phyloP scores from a whole-genome alignment of 768 basidiomycete genomes.

The Guyanaporus albipodus region DNA sequence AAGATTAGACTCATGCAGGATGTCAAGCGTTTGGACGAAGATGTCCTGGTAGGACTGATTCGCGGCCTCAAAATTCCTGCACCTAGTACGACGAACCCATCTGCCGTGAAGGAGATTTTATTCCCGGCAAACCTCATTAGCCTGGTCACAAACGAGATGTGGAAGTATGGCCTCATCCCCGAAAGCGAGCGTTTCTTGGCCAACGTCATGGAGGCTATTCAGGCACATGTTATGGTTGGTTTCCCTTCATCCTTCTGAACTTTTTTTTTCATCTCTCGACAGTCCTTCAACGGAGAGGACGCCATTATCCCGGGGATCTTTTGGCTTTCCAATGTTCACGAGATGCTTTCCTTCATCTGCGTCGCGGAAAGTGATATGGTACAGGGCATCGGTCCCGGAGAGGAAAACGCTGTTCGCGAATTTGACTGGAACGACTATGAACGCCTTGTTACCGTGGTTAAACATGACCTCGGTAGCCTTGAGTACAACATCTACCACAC shows the following conservation, averaged over 20 bases:
- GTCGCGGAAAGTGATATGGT: conserved; percentile 99
- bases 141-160: conserved; percentile 99
- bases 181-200: conserved; percentile 98
- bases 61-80: conserved; percentile 90
- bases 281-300: conserved; percentile 93
- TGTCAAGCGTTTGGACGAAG: conserved; percentile 84
- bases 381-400: conserved; percentile 95
- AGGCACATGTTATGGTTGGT: conserved; percentile 95
- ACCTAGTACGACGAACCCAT: conserved; percentile 84
- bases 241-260: not conserved
- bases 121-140: conserved; percentile 99
- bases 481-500: conserved; percentile 99
- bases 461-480: conserved; percentile 95
- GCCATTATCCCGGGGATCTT: conserved; percentile 95
- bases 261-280: conserved; percentile 4
- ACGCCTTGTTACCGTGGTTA: conserved; percentile 94
- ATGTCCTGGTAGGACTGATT: conserved; percentile 86
- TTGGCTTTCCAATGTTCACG: conserved; percentile 99
- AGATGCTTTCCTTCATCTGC: conserved; percentile 98
- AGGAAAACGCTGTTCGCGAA: conserved; percentile 84
- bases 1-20: conserved; percentile 94
- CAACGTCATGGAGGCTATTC: conserved; percentile 97
- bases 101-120: conserved; percentile 94
- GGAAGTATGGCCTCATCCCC: conserved; percentile 95
- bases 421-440: conserved; percentile 99